Evolutionary conservation across 1,284 basidiomycete species (phyloP), one percentile per base, ranked within the genome.

Genomic region (Moniliella sp.): DNA sequence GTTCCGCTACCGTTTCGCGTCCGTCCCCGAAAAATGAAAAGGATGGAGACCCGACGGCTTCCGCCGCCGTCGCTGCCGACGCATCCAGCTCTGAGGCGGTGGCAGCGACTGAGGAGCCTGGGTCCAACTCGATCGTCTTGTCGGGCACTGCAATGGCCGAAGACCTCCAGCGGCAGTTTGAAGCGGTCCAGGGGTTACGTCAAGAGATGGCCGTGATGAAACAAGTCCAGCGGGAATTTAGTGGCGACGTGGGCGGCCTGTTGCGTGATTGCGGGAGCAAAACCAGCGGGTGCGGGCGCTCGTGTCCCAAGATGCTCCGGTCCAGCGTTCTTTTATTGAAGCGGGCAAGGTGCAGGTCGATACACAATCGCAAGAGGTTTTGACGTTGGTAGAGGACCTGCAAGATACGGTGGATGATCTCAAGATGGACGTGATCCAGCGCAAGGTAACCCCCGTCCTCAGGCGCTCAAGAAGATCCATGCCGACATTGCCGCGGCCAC

Each of bases 141-240:
- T 16, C 32, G 7, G 33, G 35, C 12, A 26, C 12, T 3, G 72
- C 74, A 1, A 70, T 82, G 26, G 73, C 79, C n/a, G 62, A 66
- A 2, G 80, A 91, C 49, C 69, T 94, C 40, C 78, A 78, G 58
- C 75, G 73, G 1, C 86, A 94, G 52, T 84, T 88, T 53, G 80
- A 88, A 54, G 84, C 91, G 56, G 76, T 94, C 9, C 82, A 86
- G 61, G 78, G 78, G 47, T 68, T 97, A 12, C 76, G 91, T 4
- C 73, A 84, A 2, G 88, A 97, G 55, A 68, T 97, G 4, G 86
- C 80, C 0, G 71, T 84, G 47, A 78, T 93, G 70, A 73, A 83
- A 0, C 88, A 97, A 62, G 65, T 93, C 25, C 93, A 97, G 61
- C 74, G 74, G 16, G 83, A 91, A 48, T 93, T 93, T 54, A 76